Base-by-base conservation (phyloP, 2,329 filamentous ascomycete species). In the Dothistroma septosporum region DNA sequence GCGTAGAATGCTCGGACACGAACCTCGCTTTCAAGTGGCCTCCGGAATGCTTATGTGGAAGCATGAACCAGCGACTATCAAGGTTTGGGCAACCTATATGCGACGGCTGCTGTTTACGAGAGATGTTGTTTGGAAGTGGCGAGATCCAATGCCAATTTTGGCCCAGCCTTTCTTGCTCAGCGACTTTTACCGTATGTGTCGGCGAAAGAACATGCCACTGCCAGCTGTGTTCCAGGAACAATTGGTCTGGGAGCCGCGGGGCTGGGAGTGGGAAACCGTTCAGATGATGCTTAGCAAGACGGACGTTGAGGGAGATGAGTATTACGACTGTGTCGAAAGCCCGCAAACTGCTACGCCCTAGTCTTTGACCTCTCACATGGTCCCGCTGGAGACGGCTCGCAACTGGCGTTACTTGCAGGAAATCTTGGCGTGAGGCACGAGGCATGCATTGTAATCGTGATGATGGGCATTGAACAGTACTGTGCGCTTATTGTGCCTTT, bases 141-240 rank as follows among this genome's bases (percentile, higher is more conserved):
- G 57, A 19, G 70, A 73, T 58, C 54, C 68, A 4, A 64, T 65
- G 64, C 62, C 65, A 22, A 68, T 63, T 10, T 52, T 73, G 31
- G 70, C 70, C 59, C 69, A 73, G 57, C 71, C 71, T 31, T 70
- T 73, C 55, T 54, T 73, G 35, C 55, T 73, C 24, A 72, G 69
- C 19, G 66, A 67, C 24, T 73, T 73, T 53, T 73, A 71, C 54
- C 41, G 58, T 28, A 54, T 64, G 47, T 61, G 55, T 46, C 37
- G 58, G 35, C 59, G 50, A 44, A 19, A 37, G 9, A 57, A 57
- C 12, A 2, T 62, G 28, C 64, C 60, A 33, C 49, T 64, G 35
- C 62, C 62, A 37, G 47, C 54, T 16, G 24, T 61, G 4, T 62
- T 67, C 16, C 60, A 65, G 53, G 33, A 55, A 49, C 64, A 64